Evolutionary conservation across 2,329 filamentous ascomycete genomes (phyloP).

Genomic region (Ophiocordyceps camponoti-rufipedis): DNA sequence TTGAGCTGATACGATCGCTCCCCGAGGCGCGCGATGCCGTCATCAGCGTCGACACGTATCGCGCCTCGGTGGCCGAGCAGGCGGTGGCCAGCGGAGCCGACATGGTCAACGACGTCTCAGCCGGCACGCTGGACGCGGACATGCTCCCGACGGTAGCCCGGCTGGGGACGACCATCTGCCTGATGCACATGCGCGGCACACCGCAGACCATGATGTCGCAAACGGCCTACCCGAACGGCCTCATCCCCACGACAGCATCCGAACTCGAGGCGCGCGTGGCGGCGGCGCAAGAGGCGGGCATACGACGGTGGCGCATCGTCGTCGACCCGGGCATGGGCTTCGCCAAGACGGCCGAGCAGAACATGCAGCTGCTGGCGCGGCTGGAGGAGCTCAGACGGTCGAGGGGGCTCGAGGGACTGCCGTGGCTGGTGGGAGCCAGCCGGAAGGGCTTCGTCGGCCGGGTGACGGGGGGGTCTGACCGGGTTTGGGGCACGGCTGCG

Average conservation of each 20-base stretch:
- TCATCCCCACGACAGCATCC: slow-evolving; percentile 43
- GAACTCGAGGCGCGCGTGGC: slow-evolving; percentile 55
- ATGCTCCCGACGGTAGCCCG: slow-evolving; percentile 72
- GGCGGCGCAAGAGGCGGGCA: slow-evolving; percentile 61
- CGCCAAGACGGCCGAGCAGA: slow-evolving; percentile 67
- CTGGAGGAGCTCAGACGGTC: slow-evolving; percentile 45
- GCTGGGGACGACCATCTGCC: slow-evolving; percentile 57
- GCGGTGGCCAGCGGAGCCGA: slow-evolving; percentile 67
- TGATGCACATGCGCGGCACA: slow-evolving; percentile 91
- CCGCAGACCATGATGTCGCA: slow-evolving; percentile 63
- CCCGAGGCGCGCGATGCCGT: slow-evolving; percentile 44
- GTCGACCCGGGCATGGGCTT: slow-evolving; percentile 91
- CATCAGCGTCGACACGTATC: slow-evolving; percentile 87
- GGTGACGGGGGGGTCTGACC: slow-evolving; percentile 58
- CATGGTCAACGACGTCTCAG: slow-evolving; percentile 89
- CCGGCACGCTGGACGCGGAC: slow-evolving; percentile 54
- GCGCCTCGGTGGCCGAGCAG: slow-evolving; percentile 60
- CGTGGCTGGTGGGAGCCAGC: slow-evolving; percentile 81
- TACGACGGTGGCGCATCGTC: slow-evolving; percentile 85
- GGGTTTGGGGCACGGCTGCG: slow-evolving; percentile 74
- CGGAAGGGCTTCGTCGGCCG: slow-evolving; percentile 78
- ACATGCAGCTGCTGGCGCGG: slow-evolving; percentile 57
- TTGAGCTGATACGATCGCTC: slow-evolving; percentile 51
- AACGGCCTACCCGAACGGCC: slow-evolving; percentile 48
- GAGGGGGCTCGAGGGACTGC: slow-evolving; percentile 49